phyloP scores from a whole-genome alignment of 106 monocot genomes.

The Platanthera zijinensis region DNA sequence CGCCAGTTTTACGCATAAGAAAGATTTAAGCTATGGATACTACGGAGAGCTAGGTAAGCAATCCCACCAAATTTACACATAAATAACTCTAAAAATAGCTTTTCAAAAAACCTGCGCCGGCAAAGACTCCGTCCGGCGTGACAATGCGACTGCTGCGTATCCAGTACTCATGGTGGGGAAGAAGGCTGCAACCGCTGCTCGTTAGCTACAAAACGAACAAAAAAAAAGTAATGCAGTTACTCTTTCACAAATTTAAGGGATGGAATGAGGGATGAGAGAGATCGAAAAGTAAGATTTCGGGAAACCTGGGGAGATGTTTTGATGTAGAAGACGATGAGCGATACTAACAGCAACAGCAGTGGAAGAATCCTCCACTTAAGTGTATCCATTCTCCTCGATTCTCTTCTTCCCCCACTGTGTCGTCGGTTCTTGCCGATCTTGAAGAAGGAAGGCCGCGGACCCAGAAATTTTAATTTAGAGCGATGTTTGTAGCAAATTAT shows the following conservation, averaged over 20 bases:
- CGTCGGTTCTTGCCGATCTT: too few relatives aligned
- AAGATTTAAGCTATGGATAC: slow-evolving; percentile 2
- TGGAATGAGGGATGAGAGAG: background rate
- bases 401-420: too few relatives aligned
- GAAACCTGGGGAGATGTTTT: slow-evolving; percentile 38
- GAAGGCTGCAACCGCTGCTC: slow-evolving; percentile 55
- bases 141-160: slow-evolving; percentile 80
- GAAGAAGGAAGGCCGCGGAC: too few relatives aligned
- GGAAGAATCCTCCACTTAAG: slow-evolving; percentile 36
- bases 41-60: background rate
- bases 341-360: slow-evolving; percentile 27
- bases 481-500: too few relatives aligned
- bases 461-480: too few relatives aligned
- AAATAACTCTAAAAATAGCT: background rate
- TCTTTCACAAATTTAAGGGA: background rate
- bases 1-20: background rate
- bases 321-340: slow-evolving; percentile 38
- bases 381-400: slow-evolving; percentile 20
- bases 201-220: slow-evolving; percentile 23
- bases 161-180: slow-evolving; percentile 60
- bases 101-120: slow-evolving; percentile 51
- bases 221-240: background rate
- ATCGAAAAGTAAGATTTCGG: background rate
- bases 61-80: background rate
- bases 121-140: slow-evolving; percentile 60